These are phyloP conservation scores for Vitis vinifera DNA, from an alignment of 164 flowering plant species.

Conservation along the genomic window ASM3070453v1 NC_081820.1:23772501-23773000, in stretches of 20 bases:
- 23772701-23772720: too few species aligned
- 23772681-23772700: too few species aligned
- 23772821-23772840: too few species aligned
- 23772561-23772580: background rate
- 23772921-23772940: constrained; percentile 1
- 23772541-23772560: background rate
- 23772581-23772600: background rate
- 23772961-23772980: constrained; percentile 9
- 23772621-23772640: background rate
- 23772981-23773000: constrained; percentile 18
- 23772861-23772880: background rate
- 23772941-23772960: constrained; percentile 11
- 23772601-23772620: background rate
- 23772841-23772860: background rate
- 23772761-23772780: background rate
- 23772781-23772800: background rate
- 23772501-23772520: background rate
- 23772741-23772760: background rate
- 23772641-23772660: background rate
- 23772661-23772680: too few species aligned
- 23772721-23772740: background rate
- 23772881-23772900: constrained; percentile 6
- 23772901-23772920: constrained; percentile 6
- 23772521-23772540: background rate
- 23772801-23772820: background rate